Base-by-base conservation (phyloP, 1,139 yeast genomes). In the Debaryomycetaceae sp. region DNA sequence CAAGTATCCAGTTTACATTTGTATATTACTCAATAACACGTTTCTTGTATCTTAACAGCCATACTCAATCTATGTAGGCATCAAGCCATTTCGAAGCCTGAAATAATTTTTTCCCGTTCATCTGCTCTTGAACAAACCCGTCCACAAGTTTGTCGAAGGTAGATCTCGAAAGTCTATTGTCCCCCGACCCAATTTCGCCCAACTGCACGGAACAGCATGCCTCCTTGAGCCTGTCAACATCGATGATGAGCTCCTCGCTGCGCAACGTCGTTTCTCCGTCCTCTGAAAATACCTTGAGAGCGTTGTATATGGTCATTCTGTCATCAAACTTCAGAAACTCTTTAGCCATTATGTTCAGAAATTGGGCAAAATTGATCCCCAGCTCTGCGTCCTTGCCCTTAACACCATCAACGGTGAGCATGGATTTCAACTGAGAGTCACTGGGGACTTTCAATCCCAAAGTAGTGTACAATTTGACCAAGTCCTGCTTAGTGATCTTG, bases 331-430 rank as follows among this genome's bases (percentile, higher is more conserved):
- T 74, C 44, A 74, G 69, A 41, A 87, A 63, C 49, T 79, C 80
- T 6, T 67, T 66, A 3, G 89, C 81, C 84, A 91, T 81, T 38
- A 83, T 68, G 5, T 84, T 79, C 57, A 87, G 69, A 60, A 83
- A 91, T 41, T 78, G 79, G 3, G 95, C 82, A 57, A 90, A 88
- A 37, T 81, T 80, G 36, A 89, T 55, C n/a, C 80, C 79, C 7
- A 58, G 56, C 23, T 58, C 56, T 11, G 48, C 56, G 2, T 47
- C 55, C 31, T 45, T 44, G 41, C 38, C 45, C 38, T 11, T 38
- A 6, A 49, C 49, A 6, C 62, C 60, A 9, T 55, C 66, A 6
- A 62, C 60, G 1, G 58, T 52, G 11, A 88, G 63, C 84, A 87
- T 81, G 34, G 61, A 45, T 1, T 65, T 57, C 34, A 86, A 56